A percentile compares a stretch with the other conserved stretches of the same genome.
These are phyloP conservation scores for Flaveria robusta DNA, from an alignment of 129 eudicot genomes.

Conservation along the genomic window DNA sequence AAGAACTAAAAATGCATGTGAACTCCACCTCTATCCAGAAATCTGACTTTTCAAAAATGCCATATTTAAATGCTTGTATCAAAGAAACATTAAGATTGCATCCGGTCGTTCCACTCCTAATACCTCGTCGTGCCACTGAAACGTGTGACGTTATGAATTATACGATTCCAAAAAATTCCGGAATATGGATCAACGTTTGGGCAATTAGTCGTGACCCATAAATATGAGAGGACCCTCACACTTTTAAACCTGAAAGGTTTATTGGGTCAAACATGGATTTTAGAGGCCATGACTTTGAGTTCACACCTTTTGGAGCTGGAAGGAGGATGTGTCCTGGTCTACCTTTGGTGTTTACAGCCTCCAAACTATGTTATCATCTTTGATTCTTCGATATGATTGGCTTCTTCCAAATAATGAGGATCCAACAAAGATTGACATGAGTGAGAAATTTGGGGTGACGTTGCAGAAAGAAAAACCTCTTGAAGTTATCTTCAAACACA, in stretches of 20 bases:
- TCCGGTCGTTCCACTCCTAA: constrained; percentile 24
- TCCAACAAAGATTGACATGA: constrained; percentile 15
- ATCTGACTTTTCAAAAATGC: background rate
- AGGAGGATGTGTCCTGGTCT: constrained; percentile 39
- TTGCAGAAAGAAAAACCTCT: constrained; percentile 28
- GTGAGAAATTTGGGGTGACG: constrained; percentile 20
- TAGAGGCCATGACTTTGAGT: constrained; percentile 24
- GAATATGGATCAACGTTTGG: constrained; percentile 34
- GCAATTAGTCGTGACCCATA: constrained; percentile 35
- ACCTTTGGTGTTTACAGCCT: constrained; percentile 8
- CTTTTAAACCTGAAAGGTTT: constrained; percentile 40
- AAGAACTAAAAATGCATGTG: constrained; percentile 10
- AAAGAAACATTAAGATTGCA: constrained; percentile 30
- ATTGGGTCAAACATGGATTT: constrained; percentile 21
- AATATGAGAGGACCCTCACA: constrained; percentile 31
- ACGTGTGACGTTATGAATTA: constrained; percentile 32
- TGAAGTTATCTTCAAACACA: constrained; percentile 11
- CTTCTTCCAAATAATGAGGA: constrained; percentile 21
- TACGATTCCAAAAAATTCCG: constrained; percentile 29
- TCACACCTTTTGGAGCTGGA: constrained; percentile 34
- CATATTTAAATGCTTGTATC: constrained; percentile 18
- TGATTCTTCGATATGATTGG: constrained; percentile 36
- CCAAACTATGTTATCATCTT: constrained; percentile 12
- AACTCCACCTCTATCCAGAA: background rate
- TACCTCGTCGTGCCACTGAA: constrained; percentile 27